These are phyloP conservation scores for Lonicera japonica DNA, from an alignment of 129 eudicot species.

Conservation along the genomic window DNA sequence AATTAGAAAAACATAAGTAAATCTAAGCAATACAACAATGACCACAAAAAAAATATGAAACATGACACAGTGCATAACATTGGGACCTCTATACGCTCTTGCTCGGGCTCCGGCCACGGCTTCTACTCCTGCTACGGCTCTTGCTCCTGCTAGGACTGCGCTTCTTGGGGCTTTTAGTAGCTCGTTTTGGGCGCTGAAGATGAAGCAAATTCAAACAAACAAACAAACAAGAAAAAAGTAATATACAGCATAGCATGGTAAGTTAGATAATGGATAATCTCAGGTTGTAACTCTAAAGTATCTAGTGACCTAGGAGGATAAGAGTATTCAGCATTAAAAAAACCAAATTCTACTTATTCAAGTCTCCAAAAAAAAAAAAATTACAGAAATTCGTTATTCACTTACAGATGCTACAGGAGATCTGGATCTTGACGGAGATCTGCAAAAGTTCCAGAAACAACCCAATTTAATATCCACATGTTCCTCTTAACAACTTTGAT, in stretches of 20 bases:
- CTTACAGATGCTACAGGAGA: conserved; percentile 92
- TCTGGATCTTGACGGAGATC: conserved; percentile 98
- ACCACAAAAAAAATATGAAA: not conserved
- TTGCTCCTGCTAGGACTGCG: conserved; percentile 45
- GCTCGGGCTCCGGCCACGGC: too few species aligned
- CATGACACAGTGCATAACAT: too few species aligned
- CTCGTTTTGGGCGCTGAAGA: conserved; percentile 53
- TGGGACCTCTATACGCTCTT: conserved; percentile 64
- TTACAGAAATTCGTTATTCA: not conserved
- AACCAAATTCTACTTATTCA: too few species aligned
- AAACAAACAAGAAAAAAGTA: too few species aligned
- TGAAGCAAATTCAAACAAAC: conserved; percentile 4
- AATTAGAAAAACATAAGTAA: not conserved
- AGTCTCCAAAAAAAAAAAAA: too few species aligned
- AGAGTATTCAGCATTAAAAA: too few species aligned
- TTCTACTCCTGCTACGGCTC: too few species aligned
- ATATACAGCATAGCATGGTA: conserved; percentile 1
- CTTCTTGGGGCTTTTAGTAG: conserved; percentile 53
- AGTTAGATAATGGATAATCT: not conserved
- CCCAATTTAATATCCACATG: conserved; percentile 71
- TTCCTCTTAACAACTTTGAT: conserved; percentile 68
- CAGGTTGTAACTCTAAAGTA: not conserved
- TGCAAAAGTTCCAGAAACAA: conserved; percentile 99
- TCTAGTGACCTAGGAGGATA: too few species aligned
- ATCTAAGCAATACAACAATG: not conserved